Base-by-base conservation (phyloP, 352 stramenopile species). In the Phytophthora constricta region DNA sequence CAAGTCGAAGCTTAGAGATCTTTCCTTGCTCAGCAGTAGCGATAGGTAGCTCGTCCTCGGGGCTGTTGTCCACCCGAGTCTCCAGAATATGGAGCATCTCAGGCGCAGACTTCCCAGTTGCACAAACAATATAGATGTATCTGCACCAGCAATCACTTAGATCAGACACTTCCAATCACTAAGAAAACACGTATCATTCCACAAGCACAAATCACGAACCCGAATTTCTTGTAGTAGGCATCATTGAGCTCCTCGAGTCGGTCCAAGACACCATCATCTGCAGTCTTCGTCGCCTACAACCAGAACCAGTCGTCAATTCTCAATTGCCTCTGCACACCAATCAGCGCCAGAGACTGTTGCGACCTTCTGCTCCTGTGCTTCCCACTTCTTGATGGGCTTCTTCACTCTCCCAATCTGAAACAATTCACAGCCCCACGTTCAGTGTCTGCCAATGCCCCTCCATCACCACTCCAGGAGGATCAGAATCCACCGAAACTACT, bases 61-160 rank as follows among this genome's bases (percentile, higher is more conserved):
- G 22, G 16, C 46, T 68, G 59, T 91, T 90, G 28, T 47, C 57
- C 13, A 91, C 58, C 1, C 86, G 79, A 7, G 73, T 80, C 59
- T 92, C 72, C 14, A 94, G 62, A 60, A 94, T 90, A 20, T 58
- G 50, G 2, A 94, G 77, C 86, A 92, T 94, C 65, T 92, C 84
- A 5, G 77, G 58, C 4, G 86, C 84, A 14, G 84, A 91, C 55
- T 94, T 94, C 51, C 84, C 84, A 33, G 86, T 94, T 11, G 84
- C 84, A 47, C 86, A 94, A 11, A 94, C 79, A 50, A 94, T 92
- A 72, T 87, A 94, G 27, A 92, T 91, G 66, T 90, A 92, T 14
- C 80, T 91, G 46, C 19, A 33, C 3, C 27, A 51, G 14, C 20
- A 17, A 43, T 22, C 37, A 22, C 5, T 5, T 19, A 19, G 19